Conservation (phyloP, 2,329 filamentous ascomycete genomes). For the Biscogniauxia marginata region DNA sequence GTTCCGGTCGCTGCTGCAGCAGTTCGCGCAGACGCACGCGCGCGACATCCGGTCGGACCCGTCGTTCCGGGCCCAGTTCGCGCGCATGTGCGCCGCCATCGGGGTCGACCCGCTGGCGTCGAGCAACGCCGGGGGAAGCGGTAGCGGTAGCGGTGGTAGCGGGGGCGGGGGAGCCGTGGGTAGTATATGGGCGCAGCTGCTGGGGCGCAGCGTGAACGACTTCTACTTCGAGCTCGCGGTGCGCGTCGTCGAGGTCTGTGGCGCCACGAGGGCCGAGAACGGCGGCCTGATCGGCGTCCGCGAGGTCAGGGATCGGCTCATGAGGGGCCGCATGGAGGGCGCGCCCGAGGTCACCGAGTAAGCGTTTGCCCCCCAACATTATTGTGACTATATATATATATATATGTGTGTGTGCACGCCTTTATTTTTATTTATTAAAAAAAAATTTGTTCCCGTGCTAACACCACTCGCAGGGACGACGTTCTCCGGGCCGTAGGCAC, state of each 20-base stretch:
- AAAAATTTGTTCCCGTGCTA: too few relatives aligned
- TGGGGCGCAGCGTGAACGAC: constrained; percentile 90
- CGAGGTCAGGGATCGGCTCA: constrained; percentile 76
- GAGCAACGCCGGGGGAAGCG: constrained; percentile 30
- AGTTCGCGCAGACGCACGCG: constrained; percentile 91
- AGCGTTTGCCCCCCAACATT: constrained; percentile 24
- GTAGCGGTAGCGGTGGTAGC: constrained; percentile 44
- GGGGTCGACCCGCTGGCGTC: constrained; percentile 92
- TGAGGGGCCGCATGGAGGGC: constrained; percentile 70
- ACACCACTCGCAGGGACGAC: constrained; percentile 70
- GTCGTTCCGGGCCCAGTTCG: constrained; percentile 92
- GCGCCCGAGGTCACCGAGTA: constrained; percentile 78
- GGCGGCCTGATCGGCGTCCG: constrained; percentile 84
- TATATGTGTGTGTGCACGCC: background rate
- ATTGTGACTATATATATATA: background rate
- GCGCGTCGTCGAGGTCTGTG: constrained; percentile 90
- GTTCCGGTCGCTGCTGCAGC: constrained; percentile 91
- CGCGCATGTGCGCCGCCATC: constrained; percentile 96
- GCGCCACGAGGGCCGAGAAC: constrained; percentile 83
- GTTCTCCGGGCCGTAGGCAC: constrained; percentile 85
- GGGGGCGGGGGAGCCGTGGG: constrained; percentile 51
- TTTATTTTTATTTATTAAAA: too few relatives aligned
- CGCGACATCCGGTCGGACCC: constrained; percentile 96
- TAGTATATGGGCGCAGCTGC: constrained; percentile 88
- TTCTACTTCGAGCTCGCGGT: constrained; percentile 98